These are phyloP conservation scores for Pleurotus djamor DNA, from an alignment of 768 basidiomycete species.

Conservation along the genomic window DNA sequence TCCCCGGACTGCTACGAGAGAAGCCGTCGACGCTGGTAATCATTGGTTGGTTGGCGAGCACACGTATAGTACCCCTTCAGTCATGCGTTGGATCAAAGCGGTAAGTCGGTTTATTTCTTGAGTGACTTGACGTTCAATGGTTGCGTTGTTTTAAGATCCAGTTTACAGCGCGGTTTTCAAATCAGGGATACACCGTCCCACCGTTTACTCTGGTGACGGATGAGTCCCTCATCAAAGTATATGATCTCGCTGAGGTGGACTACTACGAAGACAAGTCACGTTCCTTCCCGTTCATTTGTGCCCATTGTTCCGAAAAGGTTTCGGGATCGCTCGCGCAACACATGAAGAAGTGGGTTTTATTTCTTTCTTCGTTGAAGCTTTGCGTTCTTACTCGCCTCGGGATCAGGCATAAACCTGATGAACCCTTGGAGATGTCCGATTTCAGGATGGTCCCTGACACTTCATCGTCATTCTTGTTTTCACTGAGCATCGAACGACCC, in stretches of 20 bases:
- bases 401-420: too few species aligned
- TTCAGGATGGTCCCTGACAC: too few species aligned
- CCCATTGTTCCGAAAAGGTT: not conserved
- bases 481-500: too few species aligned
- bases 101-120: not conserved
- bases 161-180: not conserved
- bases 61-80: not conserved
- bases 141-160: not conserved
- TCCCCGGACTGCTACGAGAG: slow-evolving; percentile 17
- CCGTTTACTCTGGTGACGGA: not conserved
- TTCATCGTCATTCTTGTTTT: too few species aligned
- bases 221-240: not conserved
- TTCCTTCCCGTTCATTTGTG: not conserved
- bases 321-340: too few species aligned
- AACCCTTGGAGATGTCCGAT: too few species aligned
- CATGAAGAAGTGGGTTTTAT: too few species aligned
- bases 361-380: too few species aligned
- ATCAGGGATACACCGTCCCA: not conserved
- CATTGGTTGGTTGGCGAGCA: not conserved
- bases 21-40: not conserved
- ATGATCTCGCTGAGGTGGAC: not conserved
- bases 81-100: not conserved
- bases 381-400: too few species aligned
- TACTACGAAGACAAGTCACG: not conserved
- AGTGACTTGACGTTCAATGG: not conserved